Conservation (phyloP, 768 basidiomycete genomes). For the Hortiboletus campestris region DNA sequence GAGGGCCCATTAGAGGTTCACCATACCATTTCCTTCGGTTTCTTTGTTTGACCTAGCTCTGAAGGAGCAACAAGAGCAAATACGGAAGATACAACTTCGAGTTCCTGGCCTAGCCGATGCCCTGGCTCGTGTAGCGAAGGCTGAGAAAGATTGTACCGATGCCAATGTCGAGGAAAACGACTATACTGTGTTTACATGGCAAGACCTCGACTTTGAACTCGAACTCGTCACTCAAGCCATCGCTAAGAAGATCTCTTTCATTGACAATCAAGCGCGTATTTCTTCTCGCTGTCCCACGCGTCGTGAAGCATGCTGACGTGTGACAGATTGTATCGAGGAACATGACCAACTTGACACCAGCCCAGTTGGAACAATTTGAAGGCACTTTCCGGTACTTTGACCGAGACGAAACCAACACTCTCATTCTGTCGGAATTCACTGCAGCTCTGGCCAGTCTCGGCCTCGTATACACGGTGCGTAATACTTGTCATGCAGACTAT, state of each 20-base stretch:
- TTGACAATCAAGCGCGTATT: slow-evolving; percentile 84
- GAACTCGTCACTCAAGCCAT: slow-evolving; percentile 79
- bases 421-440: slow-evolving; percentile 82
- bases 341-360: slow-evolving; percentile 92
- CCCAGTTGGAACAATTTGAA: slow-evolving; percentile 95
- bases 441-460: slow-evolving; percentile 93
- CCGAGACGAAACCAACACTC: slow-evolving; percentile 86
- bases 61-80: slow-evolving; percentile 73
- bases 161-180: slow-evolving; percentile 98
- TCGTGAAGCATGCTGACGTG: slow-evolving; percentile 10
- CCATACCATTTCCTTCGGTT: slow-evolving; percentile 2
- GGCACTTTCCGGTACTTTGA: slow-evolving; percentile 98
- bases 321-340: slow-evolving; percentile 87
- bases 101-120: slow-evolving; percentile 63
- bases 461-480: slow-evolving; percentile 79
- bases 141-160: slow-evolving; percentile 73
- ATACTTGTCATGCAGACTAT: background rate
- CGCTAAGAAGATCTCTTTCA: slow-evolving; percentile 88
- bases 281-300: background rate
- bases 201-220: slow-evolving; percentile 89
- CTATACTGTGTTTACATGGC: slow-evolving; percentile 84
- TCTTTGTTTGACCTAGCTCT: slow-evolving; percentile 3
- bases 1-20: slow-evolving; percentile 74
- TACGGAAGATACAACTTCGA: slow-evolving; percentile 61
- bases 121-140: slow-evolving; percentile 52